Base-by-base conservation (phyloP, 768 basidiomycete species). In the Leccinum disarticulatum region DNA sequence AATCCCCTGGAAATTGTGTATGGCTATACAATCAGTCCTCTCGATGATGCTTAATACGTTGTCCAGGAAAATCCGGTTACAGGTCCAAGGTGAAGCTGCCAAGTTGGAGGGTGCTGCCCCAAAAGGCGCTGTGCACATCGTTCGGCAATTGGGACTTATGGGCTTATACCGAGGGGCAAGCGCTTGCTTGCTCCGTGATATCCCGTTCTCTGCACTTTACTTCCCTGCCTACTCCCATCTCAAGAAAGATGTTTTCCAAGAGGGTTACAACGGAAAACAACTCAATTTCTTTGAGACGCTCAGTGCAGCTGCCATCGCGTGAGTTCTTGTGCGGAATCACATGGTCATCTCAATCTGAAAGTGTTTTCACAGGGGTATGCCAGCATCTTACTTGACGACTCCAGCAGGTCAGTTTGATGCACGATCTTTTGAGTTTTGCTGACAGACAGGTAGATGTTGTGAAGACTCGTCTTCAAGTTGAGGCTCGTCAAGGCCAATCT, bases 1-100 rank as follows among this genome's bases (percentile, higher is more conserved):
- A 99, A 98, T 73, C 97, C 97, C 49, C 77, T 99, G 60, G 94
- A 96, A 76, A 95, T 95, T 75, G 91, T 93, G 92, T 94, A 83
- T 61, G 88, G 62, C 14, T 49, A 13, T 17, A 6, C 35, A 50
- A 25, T 46, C 6, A 6, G n/a, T 46, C 17, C 11, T 38, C 22
- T 55, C 1, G 19, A 46, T 52, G 13, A 54, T 13, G 28, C 5
- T 31, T 62, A 4, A 62, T 57, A 41, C 15, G 7, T 33, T 59
- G 41, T 63, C 17, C 63, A 94, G 92, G 51, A 94, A 95, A 82
- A 97, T 97, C 67, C 90, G 95, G 47, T 77, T 96, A 31, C 95
- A 97, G 70, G 77, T 97, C n/a, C 95, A 95, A 73, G 97, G 97
- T 30, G 95, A 98, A 77, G 88, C 92, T 31, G 92, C 95, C 30